phyloP scores from a whole-genome alignment of 2,329 filamentous ascomycete species.

The Aureobasidium sp. region DNA sequence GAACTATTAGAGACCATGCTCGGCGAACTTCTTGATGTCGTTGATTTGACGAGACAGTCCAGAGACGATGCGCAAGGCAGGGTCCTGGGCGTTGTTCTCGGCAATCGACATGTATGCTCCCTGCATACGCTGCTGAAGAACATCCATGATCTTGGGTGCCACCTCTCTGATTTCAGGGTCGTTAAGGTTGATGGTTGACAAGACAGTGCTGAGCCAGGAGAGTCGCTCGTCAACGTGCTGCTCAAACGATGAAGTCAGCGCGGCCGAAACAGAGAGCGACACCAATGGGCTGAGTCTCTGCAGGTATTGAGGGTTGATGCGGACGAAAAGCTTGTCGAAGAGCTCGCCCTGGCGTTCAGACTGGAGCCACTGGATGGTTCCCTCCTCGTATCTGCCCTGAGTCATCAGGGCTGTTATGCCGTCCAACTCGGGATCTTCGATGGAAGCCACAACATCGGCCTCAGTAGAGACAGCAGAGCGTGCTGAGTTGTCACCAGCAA shows the following conservation, averaged over 20 bases:
- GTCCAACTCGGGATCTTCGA: slow-evolving; percentile 50
- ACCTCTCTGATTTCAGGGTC: slow-evolving; percentile 45
- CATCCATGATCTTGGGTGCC: slow-evolving; percentile 50
- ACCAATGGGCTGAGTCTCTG: slow-evolving; percentile 48
- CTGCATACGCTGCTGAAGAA: slow-evolving; percentile 49
- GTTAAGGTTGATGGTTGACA: slow-evolving; percentile 44
- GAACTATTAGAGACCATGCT: background rate
- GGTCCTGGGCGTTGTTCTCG: slow-evolving; percentile 42
- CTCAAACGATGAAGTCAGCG: slow-evolving; percentile 49
- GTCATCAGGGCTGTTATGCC: slow-evolving; percentile 55
- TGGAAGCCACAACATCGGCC: slow-evolving; percentile 28
- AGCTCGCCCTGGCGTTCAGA: slow-evolving; percentile 49
- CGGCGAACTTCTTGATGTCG: slow-evolving; percentile 15
- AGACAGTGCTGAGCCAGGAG: slow-evolving; percentile 48
- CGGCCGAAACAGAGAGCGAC: slow-evolving; percentile 51
- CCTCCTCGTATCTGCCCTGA: slow-evolving; percentile 39
- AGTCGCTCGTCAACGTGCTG: slow-evolving; percentile 47
- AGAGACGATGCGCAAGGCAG: slow-evolving; percentile 28
- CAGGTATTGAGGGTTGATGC: slow-evolving; percentile 48
- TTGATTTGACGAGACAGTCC: slow-evolving; percentile 21
- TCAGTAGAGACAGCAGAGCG: slow-evolving; percentile 14
- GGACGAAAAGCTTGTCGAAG: slow-evolving; percentile 54
- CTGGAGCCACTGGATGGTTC: slow-evolving; percentile 49
- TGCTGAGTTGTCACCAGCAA: slow-evolving; percentile 27
- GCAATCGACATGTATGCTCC: slow-evolving; percentile 48